A percentile compares a stretch with the other conserved stretches of the same genome.
Conservation (phyloP, 148 eudicot genomes). For the Dysphania ambrosioides region DNA sequence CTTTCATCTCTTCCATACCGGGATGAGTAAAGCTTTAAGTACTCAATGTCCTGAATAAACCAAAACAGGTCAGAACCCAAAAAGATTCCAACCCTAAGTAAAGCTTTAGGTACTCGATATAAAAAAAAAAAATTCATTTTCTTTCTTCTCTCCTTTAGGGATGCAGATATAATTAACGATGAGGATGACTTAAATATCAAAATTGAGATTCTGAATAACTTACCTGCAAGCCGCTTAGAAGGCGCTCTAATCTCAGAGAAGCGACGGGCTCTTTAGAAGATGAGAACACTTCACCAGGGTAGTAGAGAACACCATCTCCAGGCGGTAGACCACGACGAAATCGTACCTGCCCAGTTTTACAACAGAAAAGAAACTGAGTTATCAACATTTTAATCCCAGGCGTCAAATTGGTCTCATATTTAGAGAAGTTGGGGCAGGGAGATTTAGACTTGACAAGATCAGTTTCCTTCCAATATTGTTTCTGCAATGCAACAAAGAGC, state of each 20-base stretch:
- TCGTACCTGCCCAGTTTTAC: constrained; percentile 46
- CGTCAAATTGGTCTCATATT: background rate
- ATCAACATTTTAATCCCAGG: background rate
- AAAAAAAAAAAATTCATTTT: background rate
- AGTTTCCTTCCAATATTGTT: background rate
- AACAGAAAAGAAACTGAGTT: background rate
- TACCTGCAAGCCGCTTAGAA: constrained; percentile 97
- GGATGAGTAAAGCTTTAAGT: constrained; percentile 81
- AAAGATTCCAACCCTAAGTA: background rate
- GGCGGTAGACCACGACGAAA: constrained; percentile 99
- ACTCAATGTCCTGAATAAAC: constrained; percentile 71
- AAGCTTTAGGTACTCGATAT: too few species aligned
- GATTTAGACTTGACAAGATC: too few species aligned
- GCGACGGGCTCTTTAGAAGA: constrained; percentile 88
- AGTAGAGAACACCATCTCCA: constrained; percentile 94
- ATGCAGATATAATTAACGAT: background rate
- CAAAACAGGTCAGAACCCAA: background rate
- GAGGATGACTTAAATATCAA: background rate
- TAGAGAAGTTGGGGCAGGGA: too few species aligned
- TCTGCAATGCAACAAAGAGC: background rate
- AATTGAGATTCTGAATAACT: background rate
- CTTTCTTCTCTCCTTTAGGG: background rate
- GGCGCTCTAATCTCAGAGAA: constrained; percentile 86
- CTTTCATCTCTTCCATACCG: constrained; percentile 84
- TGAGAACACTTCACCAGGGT: constrained; percentile 95